Evolutionary conservation across 345 rosid species (phyloP), one percentile per base, ranked within the genome.

Genomic region (Brassica cretica): DNA sequence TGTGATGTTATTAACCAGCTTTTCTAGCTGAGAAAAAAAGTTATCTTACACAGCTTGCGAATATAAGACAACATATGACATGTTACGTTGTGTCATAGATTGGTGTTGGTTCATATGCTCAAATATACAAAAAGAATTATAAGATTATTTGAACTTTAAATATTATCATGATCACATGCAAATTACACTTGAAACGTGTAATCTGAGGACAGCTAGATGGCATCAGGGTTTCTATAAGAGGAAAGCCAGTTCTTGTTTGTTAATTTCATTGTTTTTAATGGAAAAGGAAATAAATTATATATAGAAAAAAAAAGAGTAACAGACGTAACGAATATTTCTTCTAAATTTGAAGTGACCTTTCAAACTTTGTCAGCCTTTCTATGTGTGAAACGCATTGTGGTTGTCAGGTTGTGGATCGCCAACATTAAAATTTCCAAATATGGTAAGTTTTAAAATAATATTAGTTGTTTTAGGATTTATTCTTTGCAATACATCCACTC

Each of bases 401-500:
- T 72, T 63, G 67, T 80, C 76, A 72, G 11, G 73, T 72, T 63
- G 67, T 80, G 79, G 76, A 70, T 58, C 32, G 68, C 76, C 75
- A 75, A 70, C 83, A 80, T 75, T 70, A 70, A 80, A 5, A 58
- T 80, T 80, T 80, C 83, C 76, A 41, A 75, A 70, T 29, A 75
- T 46, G 76, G 83, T 74, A 75, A 70, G 69, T 75, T 5, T 0
- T 30, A 69, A 68, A 80, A 75, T 66, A 71, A 3, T 58, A 74
- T 64, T 80, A 64, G 25, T 69, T 63, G 82, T 69, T 79, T 74
- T 75, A 11, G 76, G 76, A 55, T 75, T 39, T 74, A 70, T 80
- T 80, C 78, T 64, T 70, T 24, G 68, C 79, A 21, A 27, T 73
- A 56, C 79, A 74, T 70, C 72, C 79, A 75, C 72, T 44, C 73